Evolutionary conservation across 1,284 basidiomycete species (phyloP).

Genomic region (Afroboletus lepidellus): DNA sequence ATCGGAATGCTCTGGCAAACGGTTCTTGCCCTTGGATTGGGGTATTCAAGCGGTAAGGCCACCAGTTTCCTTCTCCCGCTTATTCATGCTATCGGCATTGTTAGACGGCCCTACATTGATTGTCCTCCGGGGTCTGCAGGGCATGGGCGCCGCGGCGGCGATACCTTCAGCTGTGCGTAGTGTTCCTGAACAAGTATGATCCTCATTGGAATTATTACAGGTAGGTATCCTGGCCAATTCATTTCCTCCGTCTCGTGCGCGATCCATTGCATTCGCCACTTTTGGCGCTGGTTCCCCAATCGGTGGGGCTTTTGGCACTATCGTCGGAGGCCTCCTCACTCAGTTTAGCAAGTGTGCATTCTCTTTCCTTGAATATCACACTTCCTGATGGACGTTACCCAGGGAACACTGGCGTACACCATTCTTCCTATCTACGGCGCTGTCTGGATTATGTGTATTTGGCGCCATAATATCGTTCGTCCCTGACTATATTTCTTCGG

Average conservation of each 20-base stretch:
- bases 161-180: constrained; percentile 70
- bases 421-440: constrained; percentile 54
- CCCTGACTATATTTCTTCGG: constrained; percentile 43
- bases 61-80: too few species aligned
- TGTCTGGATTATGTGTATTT: constrained; percentile 49
- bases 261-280: constrained; percentile 72
- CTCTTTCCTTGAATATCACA: neutral
- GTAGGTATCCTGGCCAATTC: constrained; percentile 75
- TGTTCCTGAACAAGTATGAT: too few species aligned
- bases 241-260: constrained; percentile 63
- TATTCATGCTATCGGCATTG: too few species aligned
- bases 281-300: constrained; percentile 79
- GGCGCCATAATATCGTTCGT: constrained; percentile 57
- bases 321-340: constrained; percentile 69
- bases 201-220: constrained; percentile 36
- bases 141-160: constrained; percentile 64
- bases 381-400: too few species aligned
- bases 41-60: constrained; percentile 47
- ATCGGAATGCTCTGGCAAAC: constrained; percentile 49
- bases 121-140: constrained; percentile 66
- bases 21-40: constrained; percentile 52
- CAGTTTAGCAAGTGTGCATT: constrained; percentile 45
- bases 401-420: constrained; percentile 59
- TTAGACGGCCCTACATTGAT: constrained; percentile 58
- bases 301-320: constrained; percentile 66